Base-by-base conservation (phyloP, 2,329 filamentous ascomycete genomes). In the Ceratocystis lukuohia region DNA sequence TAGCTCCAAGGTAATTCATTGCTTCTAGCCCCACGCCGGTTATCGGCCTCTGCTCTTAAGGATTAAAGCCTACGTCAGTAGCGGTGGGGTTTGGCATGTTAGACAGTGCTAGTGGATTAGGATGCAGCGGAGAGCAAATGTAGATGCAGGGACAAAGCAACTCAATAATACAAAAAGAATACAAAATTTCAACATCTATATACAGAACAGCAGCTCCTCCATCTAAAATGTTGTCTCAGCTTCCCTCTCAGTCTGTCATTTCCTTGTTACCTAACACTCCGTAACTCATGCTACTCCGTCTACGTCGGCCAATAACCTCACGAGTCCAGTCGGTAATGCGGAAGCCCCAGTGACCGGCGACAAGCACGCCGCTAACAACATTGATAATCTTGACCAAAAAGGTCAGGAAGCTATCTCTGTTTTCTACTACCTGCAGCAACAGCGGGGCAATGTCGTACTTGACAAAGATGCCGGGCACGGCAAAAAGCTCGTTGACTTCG, bases 371-470 rank as follows among this genome's bases (percentile, higher is more conserved):
- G 68, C 86, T 89, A 10, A 96, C 81, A 20, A 97, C 88, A 76
- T 99, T 99, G 70, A 97, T 87, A 63, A 96, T 77, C 74, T 93
- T 86, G 70, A 97, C 82, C 57, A 92, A 69, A 71, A 99, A 84
- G 28, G 82, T 80, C 70, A 96, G 76, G 67, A 96, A 79, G 56
- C 88, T 82, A 67, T 87, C 86, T 73, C 91, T 85, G 72, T 86
- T 85, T 78, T 97, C 93, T 69, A 88, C 87, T 53, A 99, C 87
- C 33, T 88, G 87, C 65, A 99, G 80, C 74, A 94, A 79, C 71
- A 99, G 92, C 1, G 94, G 94, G 80, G 99, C 94, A 71, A 99
- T 96, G 74, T 97, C 93, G 77, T 96, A 99, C 79, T 97, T 99
- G 82, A 99, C 89, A 75, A 97, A 99, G 69, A 99, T 85, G 41